Evolutionary conservation across 768 basidiomycete species (phyloP).

Genomic region (Termitomyces sp.): DNA sequence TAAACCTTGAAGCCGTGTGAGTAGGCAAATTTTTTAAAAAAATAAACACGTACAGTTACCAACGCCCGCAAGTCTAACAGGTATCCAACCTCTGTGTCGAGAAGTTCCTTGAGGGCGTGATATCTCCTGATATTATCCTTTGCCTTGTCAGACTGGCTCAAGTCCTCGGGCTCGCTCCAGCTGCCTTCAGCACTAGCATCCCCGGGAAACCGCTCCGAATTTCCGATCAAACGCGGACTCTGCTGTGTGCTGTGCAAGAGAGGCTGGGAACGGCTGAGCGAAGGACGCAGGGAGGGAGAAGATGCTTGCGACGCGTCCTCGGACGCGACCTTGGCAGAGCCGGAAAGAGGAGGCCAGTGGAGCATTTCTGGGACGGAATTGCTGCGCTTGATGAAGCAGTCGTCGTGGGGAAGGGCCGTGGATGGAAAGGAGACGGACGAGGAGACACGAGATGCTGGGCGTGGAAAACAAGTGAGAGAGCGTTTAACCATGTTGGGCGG

Average conservation of each 20-base stretch:
- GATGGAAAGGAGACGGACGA: slow-evolving; percentile 44
- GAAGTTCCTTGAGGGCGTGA: slow-evolving; percentile 80
- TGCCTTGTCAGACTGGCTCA: slow-evolving; percentile 23
- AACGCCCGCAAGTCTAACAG: slow-evolving; percentile 71
- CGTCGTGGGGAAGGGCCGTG: slow-evolving; percentile 25
- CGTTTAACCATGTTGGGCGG: slow-evolving; percentile 36
- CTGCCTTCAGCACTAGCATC: slow-evolving; percentile 20
- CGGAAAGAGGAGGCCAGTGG: slow-evolving; percentile 13
- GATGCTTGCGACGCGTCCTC: background rate
- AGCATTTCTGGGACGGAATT: slow-evolving; percentile 36
- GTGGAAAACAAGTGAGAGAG: slow-evolving; percentile 27
- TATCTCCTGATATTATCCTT: slow-evolving; percentile 49
- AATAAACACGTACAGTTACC: slow-evolving; percentile 50
- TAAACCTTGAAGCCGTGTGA: slow-evolving; percentile 45
- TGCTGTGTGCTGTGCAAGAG: slow-evolving; percentile 28
- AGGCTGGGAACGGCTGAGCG: slow-evolving; percentile 14
- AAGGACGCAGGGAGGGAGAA: slow-evolving; percentile 5
- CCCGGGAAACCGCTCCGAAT: slow-evolving; percentile 12
- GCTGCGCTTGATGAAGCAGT: slow-evolving; percentile 28
- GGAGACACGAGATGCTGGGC: slow-evolving; percentile 25
- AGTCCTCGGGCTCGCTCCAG: slow-evolving; percentile 20
- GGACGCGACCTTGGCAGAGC: slow-evolving; percentile 5
- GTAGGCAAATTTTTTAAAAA: background rate
- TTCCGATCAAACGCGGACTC: slow-evolving; percentile 10
- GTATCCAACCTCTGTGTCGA: slow-evolving; percentile 82